A percentile compares a stretch with the other conserved stretches of the same genome.
Conservation (phyloP, 2,329 filamentous ascomycete species). For the Acrodontium crateriforme region DNA sequence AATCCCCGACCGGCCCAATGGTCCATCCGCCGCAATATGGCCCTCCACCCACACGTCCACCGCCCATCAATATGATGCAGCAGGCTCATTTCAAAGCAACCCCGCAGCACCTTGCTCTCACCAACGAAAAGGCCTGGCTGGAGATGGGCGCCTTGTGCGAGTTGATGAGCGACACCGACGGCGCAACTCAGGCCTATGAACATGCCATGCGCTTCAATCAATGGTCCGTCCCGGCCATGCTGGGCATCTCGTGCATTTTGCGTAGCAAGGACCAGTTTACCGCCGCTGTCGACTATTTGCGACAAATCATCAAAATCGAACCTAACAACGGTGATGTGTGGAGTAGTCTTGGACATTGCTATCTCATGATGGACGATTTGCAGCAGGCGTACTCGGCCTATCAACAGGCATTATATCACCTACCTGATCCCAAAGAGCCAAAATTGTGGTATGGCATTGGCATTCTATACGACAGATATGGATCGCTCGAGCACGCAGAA, state of each 20-base stretch:
- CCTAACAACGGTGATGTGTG: conserved; percentile 84
- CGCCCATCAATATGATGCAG: conserved; percentile 41
- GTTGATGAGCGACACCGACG: conserved; percentile 73
- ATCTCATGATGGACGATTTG: conserved; percentile 95
- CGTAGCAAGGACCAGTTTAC: conserved; percentile 87
- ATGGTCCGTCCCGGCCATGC: conserved; percentile 83
- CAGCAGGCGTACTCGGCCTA: conserved; percentile 96
- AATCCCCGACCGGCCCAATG: conserved; percentile 60
- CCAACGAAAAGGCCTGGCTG: conserved; percentile 85
- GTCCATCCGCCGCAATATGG: conserved; percentile 51
- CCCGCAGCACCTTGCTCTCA: conserved; percentile 58
- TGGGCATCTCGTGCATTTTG: conserved; percentile 80
- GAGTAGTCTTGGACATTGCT: conserved; percentile 96
- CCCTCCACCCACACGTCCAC: conserved; percentile 49
- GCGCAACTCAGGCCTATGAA: conserved; percentile 82
- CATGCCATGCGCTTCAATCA: conserved; percentile 76
- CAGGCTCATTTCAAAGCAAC: conserved; percentile 25
- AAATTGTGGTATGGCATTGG: conserved; percentile 99
- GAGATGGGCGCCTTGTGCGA: conserved; percentile 82
- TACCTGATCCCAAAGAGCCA: conserved; percentile 91
- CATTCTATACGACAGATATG: conserved; percentile 92
- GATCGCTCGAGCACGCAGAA: conserved; percentile 90
- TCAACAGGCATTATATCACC: conserved; percentile 84
- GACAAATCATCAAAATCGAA: conserved; percentile 82
- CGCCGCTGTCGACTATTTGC: conserved; percentile 84